Conservation (phyloP, 1,284 basidiomycete species). For the Malassezia sp. region DNA sequence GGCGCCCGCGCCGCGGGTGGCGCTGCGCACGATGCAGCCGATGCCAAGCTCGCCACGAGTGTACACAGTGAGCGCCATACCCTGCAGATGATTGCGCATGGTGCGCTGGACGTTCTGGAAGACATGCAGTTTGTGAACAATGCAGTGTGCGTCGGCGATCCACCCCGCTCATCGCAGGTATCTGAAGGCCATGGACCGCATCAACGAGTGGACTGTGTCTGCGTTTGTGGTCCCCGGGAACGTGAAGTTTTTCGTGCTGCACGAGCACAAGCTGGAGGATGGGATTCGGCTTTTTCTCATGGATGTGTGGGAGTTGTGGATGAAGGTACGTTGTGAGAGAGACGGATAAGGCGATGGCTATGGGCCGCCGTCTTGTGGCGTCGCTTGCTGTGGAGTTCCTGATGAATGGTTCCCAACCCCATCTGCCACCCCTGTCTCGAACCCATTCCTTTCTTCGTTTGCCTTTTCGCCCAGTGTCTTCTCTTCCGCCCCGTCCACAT, state of each 20-base stretch:
- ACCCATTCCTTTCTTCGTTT: no score
- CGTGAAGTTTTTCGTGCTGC: conserved; percentile 40
- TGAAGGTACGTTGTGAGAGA: conserved; percentile 36
- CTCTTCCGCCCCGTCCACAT: no score
- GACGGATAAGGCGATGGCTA: no score
- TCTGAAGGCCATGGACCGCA: conserved; percentile 35
- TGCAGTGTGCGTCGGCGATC: conserved; percentile 27
- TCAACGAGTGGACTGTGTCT: conserved; percentile 39
- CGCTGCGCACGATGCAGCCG: background rate
- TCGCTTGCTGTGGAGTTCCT: no score
- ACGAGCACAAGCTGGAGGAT: conserved; percentile 45
- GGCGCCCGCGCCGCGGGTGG: background rate
- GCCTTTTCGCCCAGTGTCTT: no score
- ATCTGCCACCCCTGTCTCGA: no score
- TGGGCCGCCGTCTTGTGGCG: no score
- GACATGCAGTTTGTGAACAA: conserved; percentile 29
- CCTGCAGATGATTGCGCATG: conserved; percentile 45
- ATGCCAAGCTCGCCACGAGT: background rate
- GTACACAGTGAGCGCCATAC: conserved; percentile 23
- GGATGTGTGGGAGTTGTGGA: conserved; percentile 41
- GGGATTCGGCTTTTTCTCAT: conserved; percentile 43
- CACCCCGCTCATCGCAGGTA: conserved; percentile 18
- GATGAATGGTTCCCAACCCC: no score
- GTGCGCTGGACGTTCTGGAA: conserved; percentile 37
- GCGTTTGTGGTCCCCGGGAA: conserved; percentile 36